These are phyloP conservation scores for Penicillium glabrum DNA, from an alignment of 2,329 filamentous ascomycete species.

Conservation along the genomic window DNA sequence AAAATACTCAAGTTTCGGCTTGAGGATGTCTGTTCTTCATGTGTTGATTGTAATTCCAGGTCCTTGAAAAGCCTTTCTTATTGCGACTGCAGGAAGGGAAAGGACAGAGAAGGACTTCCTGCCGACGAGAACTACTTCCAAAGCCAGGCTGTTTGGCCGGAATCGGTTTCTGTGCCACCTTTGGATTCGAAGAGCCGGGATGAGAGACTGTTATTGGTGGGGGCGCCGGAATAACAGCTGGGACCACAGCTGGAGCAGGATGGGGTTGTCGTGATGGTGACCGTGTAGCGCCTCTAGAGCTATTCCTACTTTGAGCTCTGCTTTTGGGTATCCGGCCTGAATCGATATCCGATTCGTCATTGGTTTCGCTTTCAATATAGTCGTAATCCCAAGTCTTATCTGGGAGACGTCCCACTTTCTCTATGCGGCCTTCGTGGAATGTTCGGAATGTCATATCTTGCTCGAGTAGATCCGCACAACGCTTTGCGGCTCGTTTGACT, in stretches of 20 bases:
- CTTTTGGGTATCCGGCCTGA: background rate
- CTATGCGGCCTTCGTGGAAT: slow-evolving; percentile 46
- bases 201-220: background rate
- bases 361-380: slow-evolving; percentile 1
- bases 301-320: background rate
- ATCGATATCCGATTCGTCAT: background rate
- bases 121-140: slow-evolving; percentile 11
- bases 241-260: background rate
- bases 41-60: slow-evolving; percentile 37
- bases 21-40: slow-evolving; percentile 31
- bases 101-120: slow-evolving; percentile 28
- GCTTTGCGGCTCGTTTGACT: slow-evolving; percentile 66
- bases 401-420: slow-evolving; percentile 12
- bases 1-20: background rate
- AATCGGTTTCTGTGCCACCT: background rate
- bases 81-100: slow-evolving; percentile 28
- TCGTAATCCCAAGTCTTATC: background rate
- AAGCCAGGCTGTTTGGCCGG: background rate
- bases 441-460: slow-evolving; percentile 67
- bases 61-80: slow-evolving; percentile 31
- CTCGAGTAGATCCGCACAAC: slow-evolving; percentile 74
- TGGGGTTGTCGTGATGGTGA: background rate
- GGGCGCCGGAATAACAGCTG: background rate
- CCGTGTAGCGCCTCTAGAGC: background rate
- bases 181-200: background rate